Evolutionary conservation across 2,329 filamentous ascomycete species (phyloP), one percentile per base, ranked within the genome.

Genomic region (Calonectria hawksworthii): DNA sequence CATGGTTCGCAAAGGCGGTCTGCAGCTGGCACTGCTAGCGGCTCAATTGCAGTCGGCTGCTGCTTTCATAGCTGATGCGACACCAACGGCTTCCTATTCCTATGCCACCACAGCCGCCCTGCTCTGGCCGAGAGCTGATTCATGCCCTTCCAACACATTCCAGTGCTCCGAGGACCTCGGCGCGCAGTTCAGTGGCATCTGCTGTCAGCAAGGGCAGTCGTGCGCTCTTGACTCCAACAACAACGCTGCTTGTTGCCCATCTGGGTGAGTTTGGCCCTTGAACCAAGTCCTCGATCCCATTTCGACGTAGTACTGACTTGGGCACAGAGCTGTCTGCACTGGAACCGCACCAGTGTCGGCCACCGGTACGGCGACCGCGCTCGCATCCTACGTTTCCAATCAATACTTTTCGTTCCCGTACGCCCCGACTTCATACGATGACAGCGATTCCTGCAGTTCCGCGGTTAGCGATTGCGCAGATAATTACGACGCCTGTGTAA

Each of bases 391-490:
- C 80, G 90, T 93, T 23, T 83, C 87, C 52, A 93, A 93, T 81
- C 78, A 85, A 32, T 92, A 89, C 83, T 93, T 92, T 81, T 87
- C 89, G 14, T 93, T 92, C 81, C 91, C 91, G 2, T 90, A 90
- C 79, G 87, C 92, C 67, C 84, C 86, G 61, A 91, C 89, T 1
- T 87, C 86, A 16, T 92, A 91, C 75, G 80, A 84, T 73, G 88
- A 92, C 77, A 82, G 84, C 23, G 88, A 84, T 18, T 87, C 87
- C 8, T 93, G 91, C 79, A 86, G 87, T 4, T 86, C 88, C 0
- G 91, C 90, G 21, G 84, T 89, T 63, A 83, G 82, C 51, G 86
- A 88, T 70, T 93, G 91, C 83, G 87, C 87, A 56, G 81, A 83
- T 28, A 92, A 92, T 80, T 91, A 90, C 81, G 84, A 87, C 21